Base-by-base conservation (phyloP, 495 filamentous ascomycete species). In the Neurospora sp. region DNA sequence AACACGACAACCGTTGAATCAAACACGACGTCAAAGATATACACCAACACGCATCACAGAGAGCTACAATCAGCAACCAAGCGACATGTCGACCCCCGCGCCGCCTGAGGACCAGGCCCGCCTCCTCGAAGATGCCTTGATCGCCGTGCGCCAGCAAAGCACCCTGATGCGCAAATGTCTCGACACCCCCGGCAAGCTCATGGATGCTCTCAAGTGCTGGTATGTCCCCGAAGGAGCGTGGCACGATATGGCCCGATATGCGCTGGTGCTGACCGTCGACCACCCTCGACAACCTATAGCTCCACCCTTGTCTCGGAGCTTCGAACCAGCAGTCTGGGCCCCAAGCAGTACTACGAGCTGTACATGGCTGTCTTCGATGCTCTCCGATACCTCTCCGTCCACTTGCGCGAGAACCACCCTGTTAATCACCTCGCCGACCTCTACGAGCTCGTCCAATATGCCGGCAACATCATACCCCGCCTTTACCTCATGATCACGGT, bases 201-300 rank as follows among this genome's bases (percentile, higher is more conserved):
- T 99, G 96, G 96, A 99, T 87, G 96, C 96, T 79, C 89, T 99
- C 76, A 99, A 99, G 83, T 98, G 96, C 93, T 96, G 95, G 96
- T 98, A 83, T 23, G 89, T 82, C 41, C 16, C 38, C 18, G 18
- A 6, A 35, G 1, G 23, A 71, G 16, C 31, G 31, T 38, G 20
- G 23, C 42, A 10, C 46, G 14, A 7, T 6, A 31, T 70, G n/a
- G 35, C 37, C 41, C 9, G 5, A 27, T 38, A 20, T 40, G n/a
- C 18, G 14, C 11, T 71, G 27, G 69, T 69, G 48, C 38, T 62
- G 39, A 69, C 73, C 69, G 70, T 62, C 54, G 54, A 66, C 41
- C 70, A 31, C 69, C 46, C 27, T 12, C 9, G 46, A 20, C 44
- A 18, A 14, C 31, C 1, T 75, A 71, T 75, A 99, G 96, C 83